These are phyloP conservation scores for Themeda triandra DNA, from an alignment of 176 grass and related monocot genomes.

Conservation along the genomic window DNA sequence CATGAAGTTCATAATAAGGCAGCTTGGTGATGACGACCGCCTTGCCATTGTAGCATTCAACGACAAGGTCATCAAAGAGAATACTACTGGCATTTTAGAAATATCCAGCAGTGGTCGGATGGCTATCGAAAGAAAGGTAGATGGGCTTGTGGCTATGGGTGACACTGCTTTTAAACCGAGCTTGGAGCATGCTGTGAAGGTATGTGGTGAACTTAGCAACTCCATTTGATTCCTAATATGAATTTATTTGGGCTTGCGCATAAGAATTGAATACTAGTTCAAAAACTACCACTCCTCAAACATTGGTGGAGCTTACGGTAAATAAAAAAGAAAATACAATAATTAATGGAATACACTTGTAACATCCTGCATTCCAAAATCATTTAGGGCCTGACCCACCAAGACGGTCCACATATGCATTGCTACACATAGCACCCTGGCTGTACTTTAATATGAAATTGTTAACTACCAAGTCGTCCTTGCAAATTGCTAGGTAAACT, in stretches of 20 bases:
- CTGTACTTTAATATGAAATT: background rate
- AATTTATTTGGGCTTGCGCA: background rate
- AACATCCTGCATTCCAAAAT: background rate
- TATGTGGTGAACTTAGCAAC: background rate
- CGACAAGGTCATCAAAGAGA: background rate
- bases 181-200: conserved; percentile 21
- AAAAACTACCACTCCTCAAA: background rate
- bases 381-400: background rate
- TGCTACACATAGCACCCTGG: background rate
- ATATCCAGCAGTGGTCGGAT: background rate
- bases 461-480: background rate
- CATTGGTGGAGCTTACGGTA: background rate
- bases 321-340: background rate
- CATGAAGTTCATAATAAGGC: background rate
- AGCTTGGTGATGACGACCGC: background rate
- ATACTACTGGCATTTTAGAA: background rate
- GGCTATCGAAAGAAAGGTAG: background rate
- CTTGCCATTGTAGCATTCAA: conserved; percentile 3
- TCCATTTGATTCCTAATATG: background rate
- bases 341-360: background rate
- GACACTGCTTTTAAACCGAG: background rate
- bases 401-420: background rate
- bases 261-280: background rate
- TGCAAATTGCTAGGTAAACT: background rate
- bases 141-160: conserved; percentile 1